phyloP scores from a whole-genome alignment of 805 yeast genomes.

The Jamesozyma jinghongensis region DNA sequence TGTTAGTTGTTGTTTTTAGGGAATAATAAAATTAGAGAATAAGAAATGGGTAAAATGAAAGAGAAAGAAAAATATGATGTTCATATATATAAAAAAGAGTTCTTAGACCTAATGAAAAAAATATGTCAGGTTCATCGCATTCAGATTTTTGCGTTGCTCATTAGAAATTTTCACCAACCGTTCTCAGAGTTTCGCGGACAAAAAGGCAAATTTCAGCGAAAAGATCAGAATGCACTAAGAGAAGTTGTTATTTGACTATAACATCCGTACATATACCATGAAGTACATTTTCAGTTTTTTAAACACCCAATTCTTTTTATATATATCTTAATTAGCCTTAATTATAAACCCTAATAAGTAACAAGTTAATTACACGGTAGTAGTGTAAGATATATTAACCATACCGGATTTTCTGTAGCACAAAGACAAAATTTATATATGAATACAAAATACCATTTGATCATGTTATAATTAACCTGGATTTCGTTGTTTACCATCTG shows the following conservation, averaged over 20 bases:
- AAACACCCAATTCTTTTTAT: slow-evolving; percentile 4
- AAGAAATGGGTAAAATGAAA: not conserved
- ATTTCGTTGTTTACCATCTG: no score
- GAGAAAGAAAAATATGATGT: not conserved
- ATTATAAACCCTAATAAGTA: no score
- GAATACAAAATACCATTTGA: no score
- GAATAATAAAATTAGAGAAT: not conserved
- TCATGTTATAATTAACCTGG: no score
- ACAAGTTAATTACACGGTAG: no score
- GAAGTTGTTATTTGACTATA: not conserved
- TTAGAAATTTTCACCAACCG: slow-evolving; percentile 18
- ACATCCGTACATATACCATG: not conserved
- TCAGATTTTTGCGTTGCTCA: slow-evolving; percentile 10
- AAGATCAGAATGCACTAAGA: slow-evolving; percentile 11
- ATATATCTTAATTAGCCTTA: no score
- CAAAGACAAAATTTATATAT: no score
- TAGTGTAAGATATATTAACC: no score
- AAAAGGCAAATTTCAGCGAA: slow-evolving; percentile 10
- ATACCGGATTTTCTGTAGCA: no score
- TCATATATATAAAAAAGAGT: not conserved
- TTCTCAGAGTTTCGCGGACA: slow-evolving; percentile 19
- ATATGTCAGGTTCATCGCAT: not conserved
- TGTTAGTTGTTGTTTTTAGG: slow-evolving; percentile 4
- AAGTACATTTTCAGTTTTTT: no score
- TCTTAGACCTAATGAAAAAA: no score